Conservation (phyloP, 225 moss, liverwort and hornwort species). For the Bryoerythrophyllum caledonicum region DNA sequence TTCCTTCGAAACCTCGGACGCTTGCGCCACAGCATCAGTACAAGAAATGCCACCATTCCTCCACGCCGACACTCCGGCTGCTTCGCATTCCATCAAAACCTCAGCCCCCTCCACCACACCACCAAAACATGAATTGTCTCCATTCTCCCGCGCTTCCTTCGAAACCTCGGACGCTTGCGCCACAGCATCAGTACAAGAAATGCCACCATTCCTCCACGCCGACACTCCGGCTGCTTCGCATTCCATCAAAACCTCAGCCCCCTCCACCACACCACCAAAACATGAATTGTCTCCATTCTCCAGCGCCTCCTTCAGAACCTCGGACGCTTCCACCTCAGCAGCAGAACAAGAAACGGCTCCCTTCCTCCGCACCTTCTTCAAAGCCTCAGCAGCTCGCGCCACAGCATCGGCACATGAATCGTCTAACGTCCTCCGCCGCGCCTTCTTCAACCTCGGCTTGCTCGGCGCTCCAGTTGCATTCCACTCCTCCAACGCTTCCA, state of each 20-base stretch:
- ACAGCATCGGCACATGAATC: conserved; percentile 27
- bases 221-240: conserved; percentile 26
- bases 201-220: not conserved
- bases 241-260: not conserved
- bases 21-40: conserved; percentile 18
- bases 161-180: conserved; percentile 5
- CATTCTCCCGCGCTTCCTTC: too few species aligned
- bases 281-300: too few species aligned
- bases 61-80: conserved; percentile 6
- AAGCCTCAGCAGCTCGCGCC: conserved; percentile 6
- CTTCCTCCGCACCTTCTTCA: not conserved
- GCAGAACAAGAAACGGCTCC: too few species aligned
- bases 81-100: conserved; percentile 17
- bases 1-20: conserved; percentile 14
- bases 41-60: not conserved
- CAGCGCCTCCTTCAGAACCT: too few species aligned
- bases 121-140: too few species aligned
- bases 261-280: too few species aligned
- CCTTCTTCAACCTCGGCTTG: conserved; percentile 14
- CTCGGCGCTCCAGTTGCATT: conserved; percentile 16
- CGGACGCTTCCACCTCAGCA: too few species aligned
- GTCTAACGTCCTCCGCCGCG: not conserved
- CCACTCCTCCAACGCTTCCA: conserved; percentile 17
- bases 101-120: too few species aligned
- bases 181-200: conserved; percentile 17